Evolutionary conservation across 2,329 filamentous ascomycete species (phyloP).

Genomic region (Claviceps pusilla): DNA sequence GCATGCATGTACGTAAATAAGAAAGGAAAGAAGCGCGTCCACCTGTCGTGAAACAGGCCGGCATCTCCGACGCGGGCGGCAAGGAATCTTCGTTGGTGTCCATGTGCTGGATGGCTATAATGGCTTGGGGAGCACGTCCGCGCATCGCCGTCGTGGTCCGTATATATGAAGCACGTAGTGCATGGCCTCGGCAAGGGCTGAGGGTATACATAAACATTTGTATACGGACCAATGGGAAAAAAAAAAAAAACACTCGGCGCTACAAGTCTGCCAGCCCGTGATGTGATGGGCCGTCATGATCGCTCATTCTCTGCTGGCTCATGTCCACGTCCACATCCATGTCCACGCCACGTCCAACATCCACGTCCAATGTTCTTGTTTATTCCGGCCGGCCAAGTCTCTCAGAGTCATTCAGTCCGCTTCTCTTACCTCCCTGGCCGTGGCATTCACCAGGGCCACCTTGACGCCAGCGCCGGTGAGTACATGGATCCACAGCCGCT

Average conservation of each 20-base stretch:
- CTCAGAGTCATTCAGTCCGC: conserved; percentile 15
- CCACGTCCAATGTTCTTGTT: background rate
- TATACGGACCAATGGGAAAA: background rate
- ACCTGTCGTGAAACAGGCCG: background rate
- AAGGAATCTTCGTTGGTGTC: background rate
- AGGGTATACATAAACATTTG: too few relatives aligned
- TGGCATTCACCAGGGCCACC: conserved; percentile 64
- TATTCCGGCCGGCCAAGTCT: background rate
- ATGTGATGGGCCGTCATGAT: background rate
- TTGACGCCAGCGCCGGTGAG: conserved; percentile 68
- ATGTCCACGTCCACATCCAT: background rate
- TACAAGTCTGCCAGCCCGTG: background rate
- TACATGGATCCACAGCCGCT: conserved; percentile 93
- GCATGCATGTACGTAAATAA: background rate
- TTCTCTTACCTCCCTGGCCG: conserved; percentile 36
- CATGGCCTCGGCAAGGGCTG: background rate
- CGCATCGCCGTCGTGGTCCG: background rate
- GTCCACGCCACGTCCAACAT: background rate
- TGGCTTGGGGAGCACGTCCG: background rate
- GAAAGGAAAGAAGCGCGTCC: background rate
- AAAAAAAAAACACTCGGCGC: background rate
- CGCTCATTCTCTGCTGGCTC: background rate
- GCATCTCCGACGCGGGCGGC: background rate
- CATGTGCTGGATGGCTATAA: background rate
- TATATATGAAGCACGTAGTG: background rate